Conservation (phyloP, 2,329 filamentous ascomycete species). For the Truncatella angustata region DNA sequence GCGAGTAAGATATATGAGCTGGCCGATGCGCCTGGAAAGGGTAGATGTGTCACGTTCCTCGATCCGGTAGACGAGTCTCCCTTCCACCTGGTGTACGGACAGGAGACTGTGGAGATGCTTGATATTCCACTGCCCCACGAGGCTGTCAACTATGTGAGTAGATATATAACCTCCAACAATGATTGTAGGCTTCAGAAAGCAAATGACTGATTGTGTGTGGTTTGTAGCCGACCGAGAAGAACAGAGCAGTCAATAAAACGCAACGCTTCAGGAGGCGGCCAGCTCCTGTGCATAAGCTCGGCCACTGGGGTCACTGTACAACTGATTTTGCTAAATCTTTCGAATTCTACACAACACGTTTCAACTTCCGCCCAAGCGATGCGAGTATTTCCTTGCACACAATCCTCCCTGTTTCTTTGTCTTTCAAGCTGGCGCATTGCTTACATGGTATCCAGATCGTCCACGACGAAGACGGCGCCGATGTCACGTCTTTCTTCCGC, state of each 20-base stretch:
- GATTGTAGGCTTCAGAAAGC: background rate
- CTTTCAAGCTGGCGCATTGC: too few species aligned
- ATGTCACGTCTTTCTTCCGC: slow-evolving; percentile 45
- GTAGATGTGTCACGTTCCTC: slow-evolving; percentile 49
- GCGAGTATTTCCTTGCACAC: too few species aligned
- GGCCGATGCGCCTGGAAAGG: slow-evolving; percentile 50
- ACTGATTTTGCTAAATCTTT: slow-evolving; percentile 47
- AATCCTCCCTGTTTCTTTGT: too few species aligned
- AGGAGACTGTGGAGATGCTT: slow-evolving; percentile 36
- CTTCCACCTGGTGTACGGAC: slow-evolving; percentile 57
- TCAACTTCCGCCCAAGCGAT: slow-evolving; percentile 52
- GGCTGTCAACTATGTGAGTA: slow-evolving; percentile 46
- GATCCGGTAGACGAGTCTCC: slow-evolving; percentile 55
- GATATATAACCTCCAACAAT: too few species aligned
- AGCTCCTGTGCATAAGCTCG: slow-evolving; percentile 50
- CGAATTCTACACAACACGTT: slow-evolving; percentile 48
- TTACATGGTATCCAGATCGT: slow-evolving; percentile 25
- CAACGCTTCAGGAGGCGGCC: slow-evolving; percentile 51
- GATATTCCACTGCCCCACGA: slow-evolving; percentile 38
- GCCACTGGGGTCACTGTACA: slow-evolving; percentile 54
- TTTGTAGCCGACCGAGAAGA: slow-evolving; percentile 42
- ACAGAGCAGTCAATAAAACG: slow-evolving; percentile 45
- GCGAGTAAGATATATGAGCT: slow-evolving; percentile 47
- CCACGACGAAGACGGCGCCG: slow-evolving; percentile 34
- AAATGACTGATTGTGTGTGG: background rate